Evolutionary conservation across 2,329 filamentous ascomycete genomes (phyloP).

Genomic region (Metarhizium robertsii): DNA sequence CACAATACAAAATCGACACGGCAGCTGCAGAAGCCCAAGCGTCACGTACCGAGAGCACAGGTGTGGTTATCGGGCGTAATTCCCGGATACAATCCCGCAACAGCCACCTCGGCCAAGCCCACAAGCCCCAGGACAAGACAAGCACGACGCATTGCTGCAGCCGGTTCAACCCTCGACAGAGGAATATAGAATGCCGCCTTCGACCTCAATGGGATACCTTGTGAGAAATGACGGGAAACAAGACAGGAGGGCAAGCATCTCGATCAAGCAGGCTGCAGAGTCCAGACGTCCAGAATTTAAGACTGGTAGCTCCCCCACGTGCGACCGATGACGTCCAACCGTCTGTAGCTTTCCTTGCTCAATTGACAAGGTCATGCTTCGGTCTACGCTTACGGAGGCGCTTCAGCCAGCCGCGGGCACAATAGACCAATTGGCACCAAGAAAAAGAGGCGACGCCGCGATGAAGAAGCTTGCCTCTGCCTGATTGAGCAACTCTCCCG

Average conservation of each 20-base stretch:
- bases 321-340: not conserved
- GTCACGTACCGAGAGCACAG: conserved; percentile 34
- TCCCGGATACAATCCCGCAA: conserved; percentile 30
- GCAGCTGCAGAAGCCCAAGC: no score
- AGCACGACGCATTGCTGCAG: not conserved
- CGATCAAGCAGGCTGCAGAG: not conserved
- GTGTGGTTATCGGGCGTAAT: conserved; percentile 46
- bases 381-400: not conserved
- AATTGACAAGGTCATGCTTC: not conserved
- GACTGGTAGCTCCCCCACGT: not conserved
- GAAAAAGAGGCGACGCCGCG: not conserved
- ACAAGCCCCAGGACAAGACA: not conserved
- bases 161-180: not conserved
- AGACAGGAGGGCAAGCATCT: not conserved
- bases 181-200: not conserved
- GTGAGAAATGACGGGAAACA: not conserved
- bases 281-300: not conserved
- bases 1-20: no score
- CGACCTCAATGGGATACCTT: not conserved
- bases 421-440: not conserved
- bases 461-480: not conserved
- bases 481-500: conserved; percentile 3
- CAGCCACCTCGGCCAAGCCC: conserved; percentile 8
- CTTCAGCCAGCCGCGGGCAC: not conserved
- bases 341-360: not conserved